These are phyloP conservation scores for Eutypa lata DNA, from an alignment of 2,329 filamentous ascomycete species.

Conservation along the genomic window DNA sequence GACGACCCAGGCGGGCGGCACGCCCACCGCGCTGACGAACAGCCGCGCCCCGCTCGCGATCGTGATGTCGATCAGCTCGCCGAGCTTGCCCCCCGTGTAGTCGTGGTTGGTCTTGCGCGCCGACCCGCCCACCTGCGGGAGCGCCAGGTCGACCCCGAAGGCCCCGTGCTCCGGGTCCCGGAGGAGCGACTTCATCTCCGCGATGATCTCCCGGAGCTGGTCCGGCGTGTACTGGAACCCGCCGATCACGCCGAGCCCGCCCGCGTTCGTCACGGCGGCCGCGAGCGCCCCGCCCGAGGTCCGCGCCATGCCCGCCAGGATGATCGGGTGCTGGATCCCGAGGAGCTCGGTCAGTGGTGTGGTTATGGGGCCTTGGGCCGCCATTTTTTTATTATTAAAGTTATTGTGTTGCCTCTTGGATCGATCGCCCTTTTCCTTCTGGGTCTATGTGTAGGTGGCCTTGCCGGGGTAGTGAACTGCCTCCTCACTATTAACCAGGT, in stretches of 20 bases:
- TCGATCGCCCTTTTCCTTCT: too few relatives aligned
- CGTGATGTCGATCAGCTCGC: conserved; percentile 82
- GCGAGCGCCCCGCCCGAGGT: conserved; percentile 76
- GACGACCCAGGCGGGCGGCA: conserved; percentile 73
- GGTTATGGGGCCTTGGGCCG: conserved; percentile 54
- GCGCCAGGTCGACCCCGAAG: conserved; percentile 87
- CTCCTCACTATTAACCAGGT: too few relatives aligned
- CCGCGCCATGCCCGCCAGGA: conserved; percentile 92
- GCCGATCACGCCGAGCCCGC: conserved; percentile 75
- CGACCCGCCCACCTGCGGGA: conserved; percentile 80
- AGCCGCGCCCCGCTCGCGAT: conserved; percentile 79
- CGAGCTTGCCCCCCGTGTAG: conserved; percentile 85
- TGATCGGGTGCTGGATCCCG: conserved; percentile 80
- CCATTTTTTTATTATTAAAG: conserved; percentile 29
- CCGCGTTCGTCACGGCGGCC: conserved; percentile 84
- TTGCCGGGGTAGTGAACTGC: too few relatives aligned
- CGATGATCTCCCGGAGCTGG: conserved; percentile 76
- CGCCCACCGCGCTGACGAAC: conserved; percentile 85
- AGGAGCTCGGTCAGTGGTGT: conserved; percentile 79
- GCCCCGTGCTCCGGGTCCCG: conserved; percentile 67
- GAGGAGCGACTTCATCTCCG: conserved; percentile 78
- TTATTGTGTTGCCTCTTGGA: neutral
- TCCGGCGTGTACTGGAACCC: conserved; percentile 69
- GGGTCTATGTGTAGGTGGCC: too few relatives aligned
- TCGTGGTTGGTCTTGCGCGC: conserved; percentile 93